Base-by-base conservation (phyloP, 176 grass and related monocot genomes). In the Avena insularis region DNA sequence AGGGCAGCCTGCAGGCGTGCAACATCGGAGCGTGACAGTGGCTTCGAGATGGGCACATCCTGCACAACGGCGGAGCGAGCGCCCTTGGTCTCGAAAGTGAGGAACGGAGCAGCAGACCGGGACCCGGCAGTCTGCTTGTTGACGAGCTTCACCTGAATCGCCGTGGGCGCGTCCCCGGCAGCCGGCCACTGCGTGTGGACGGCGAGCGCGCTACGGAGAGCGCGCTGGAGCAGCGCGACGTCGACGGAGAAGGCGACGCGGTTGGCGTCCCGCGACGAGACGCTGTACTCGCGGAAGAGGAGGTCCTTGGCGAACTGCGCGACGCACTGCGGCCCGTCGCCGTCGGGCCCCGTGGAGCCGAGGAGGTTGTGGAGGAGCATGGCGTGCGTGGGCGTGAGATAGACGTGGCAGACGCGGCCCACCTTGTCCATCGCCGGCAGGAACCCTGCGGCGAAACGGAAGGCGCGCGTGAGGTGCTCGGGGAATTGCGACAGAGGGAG, bases 81-180 rank as follows among this genome's bases (percentile, higher is more conserved):
- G 63, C 97, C 97, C 82, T 99, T 99, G 71, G 97, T 96, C 82
- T 99, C 97, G 25, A 99, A 96, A 9, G 92, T 94, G 85, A 99
- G 93, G 86, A 94, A 96, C 31, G 94, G 94, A 13, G 92, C 40
- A 0, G 94, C 33, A 40, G 86, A 49, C 27, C 87, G 92, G 12
- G 94, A 92, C 5, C 92, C 92, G 0, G 86, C 89, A 17, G 92
- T 75, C 73, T 93, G 90, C 82, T 99, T 99, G 92, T 93, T 96
- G 74, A 99, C 90, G 83, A 99, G 92, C 80, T 88, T 99, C 51
- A 96, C 90, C 83, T 98, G 97, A 63, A 96, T 98, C 36, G 88
- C 90, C 1, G 88, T 89, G 19, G 90, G 36, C 54, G 83, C 87
- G 71, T 92, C 90, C 65, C 81, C 83, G 35, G 78, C 80, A n/a